Percentiles rank a stretch among this genome's conserved stretches.
phyloP scores from a whole-genome alignment of 768 basidiomycete species.

The Pulveroboletus ravenelii region DNA sequence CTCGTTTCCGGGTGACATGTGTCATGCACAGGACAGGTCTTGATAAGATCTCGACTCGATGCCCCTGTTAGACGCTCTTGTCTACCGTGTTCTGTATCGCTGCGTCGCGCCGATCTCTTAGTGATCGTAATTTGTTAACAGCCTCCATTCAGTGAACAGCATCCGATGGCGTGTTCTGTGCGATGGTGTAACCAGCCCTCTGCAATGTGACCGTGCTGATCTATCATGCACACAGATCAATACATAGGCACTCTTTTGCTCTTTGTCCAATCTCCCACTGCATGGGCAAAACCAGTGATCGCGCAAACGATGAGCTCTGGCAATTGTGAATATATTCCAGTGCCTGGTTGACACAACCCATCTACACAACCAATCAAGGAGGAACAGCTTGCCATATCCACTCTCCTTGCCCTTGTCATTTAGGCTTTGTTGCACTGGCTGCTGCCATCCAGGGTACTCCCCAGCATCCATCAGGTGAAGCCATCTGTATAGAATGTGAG shows the following conservation, averaged over 20 bases:
- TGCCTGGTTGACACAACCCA: not conserved
- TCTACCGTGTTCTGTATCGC: not conserved
- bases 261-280: not conserved
- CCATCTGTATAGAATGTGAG: slow-evolving; percentile 14
- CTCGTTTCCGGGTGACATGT: too few relatives aligned
- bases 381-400: not conserved
- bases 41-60: too few relatives aligned
- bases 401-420: slow-evolving; percentile 2
- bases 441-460: slow-evolving; percentile 4
- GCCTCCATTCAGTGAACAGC: not conserved
- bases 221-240: too few relatives aligned
- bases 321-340: not conserved
- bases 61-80: not conserved
- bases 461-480: slow-evolving; percentile 6
- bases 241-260: too few relatives aligned
- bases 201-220: too few relatives aligned
- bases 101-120: not conserved
- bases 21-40: too few relatives aligned
- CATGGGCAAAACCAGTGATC: too few relatives aligned
- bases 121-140: not conserved
- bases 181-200: not conserved
- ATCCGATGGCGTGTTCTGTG: not conserved
- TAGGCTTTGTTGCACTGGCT: slow-evolving; percentile 1
- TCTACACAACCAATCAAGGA: not conserved
- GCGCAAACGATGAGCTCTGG: not conserved